Evolutionary conservation across 495 filamentous ascomycete genomes (phyloP).

Genomic region (Aspergillus diversus): DNA sequence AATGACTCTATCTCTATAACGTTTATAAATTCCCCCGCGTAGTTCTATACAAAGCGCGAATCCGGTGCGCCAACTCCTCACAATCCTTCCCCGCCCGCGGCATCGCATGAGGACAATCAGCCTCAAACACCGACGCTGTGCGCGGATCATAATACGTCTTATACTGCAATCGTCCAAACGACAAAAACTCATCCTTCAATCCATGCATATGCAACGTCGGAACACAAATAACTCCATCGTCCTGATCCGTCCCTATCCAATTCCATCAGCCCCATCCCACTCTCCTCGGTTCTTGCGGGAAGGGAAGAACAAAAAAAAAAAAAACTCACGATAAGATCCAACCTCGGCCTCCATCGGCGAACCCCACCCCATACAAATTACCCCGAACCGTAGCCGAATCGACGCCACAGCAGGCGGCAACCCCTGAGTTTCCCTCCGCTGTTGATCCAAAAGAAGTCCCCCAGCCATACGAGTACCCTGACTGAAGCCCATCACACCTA

Average conservation of each 20-base stretch:
- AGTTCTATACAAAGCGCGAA: conserved; percentile 19
- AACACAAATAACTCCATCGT: conserved; percentile 25
- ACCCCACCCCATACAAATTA: conserved; percentile 38
- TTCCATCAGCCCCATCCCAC: background rate
- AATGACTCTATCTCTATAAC: background rate
- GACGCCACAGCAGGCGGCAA: background rate
- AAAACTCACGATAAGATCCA: conserved; percentile 14
- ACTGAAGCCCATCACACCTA: conserved; percentile 56
- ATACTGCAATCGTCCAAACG: conserved; percentile 53
- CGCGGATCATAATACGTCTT: conserved; percentile 52
- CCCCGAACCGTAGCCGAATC: conserved; percentile 26
- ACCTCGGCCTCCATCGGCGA: conserved; percentile 25
- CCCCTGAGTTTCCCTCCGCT: conserved; percentile 41
- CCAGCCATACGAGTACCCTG: conserved; percentile 63
- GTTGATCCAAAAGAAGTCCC: conserved; percentile 50
- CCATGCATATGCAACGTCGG: conserved; percentile 70
- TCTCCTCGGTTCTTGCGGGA: background rate
- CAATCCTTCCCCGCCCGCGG: conserved; percentile 23
- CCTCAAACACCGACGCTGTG: conserved; percentile 52
- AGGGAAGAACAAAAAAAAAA: background rate
- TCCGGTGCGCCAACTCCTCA: conserved; percentile 17
- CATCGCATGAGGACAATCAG: conserved; percentile 31
- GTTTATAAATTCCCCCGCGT: conserved; percentile 3
- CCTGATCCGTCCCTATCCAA: background rate
- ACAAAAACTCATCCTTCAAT: conserved; percentile 54